phyloP scores from a whole-genome alignment of 2,329 filamentous ascomycete genomes.

The Alternaria tenuissima region DNA sequence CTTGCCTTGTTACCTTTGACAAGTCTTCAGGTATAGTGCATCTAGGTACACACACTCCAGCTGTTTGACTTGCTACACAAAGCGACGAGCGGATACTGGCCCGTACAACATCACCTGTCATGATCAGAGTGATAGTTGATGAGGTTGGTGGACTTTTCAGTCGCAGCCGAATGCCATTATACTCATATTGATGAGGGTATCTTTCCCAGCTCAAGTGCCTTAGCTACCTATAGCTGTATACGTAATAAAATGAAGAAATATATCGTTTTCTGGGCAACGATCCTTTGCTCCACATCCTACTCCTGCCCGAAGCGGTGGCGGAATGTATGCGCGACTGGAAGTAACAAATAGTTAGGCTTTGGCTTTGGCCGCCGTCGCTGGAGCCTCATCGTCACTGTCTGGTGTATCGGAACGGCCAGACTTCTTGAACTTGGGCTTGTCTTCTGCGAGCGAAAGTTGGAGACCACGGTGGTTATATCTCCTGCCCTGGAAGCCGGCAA shows the following conservation, averaged over 20 bases:
- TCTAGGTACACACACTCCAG: neutral
- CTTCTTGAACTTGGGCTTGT: constrained; percentile 45
- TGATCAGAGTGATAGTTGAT: neutral
- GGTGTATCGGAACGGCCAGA: constrained; percentile 26
- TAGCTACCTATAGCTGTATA: neutral
- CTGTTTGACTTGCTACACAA: neutral
- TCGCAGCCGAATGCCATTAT: neutral
- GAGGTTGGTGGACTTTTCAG: neutral
- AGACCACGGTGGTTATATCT: constrained; percentile 28
- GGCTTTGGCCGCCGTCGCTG: constrained; percentile 17
- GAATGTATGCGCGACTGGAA: neutral
- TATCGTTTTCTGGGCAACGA: neutral
- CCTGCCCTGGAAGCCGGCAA: constrained; percentile 28
- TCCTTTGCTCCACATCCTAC: neutral
- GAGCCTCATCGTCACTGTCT: constrained; percentile 40
- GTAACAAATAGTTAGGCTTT: neutral
- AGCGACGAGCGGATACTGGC: neutral
- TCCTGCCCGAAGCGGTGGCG: neutral
- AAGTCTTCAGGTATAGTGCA: neutral
- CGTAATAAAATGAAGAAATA: neutral
- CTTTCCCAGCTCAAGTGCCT: neutral
- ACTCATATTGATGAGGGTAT: constrained; percentile 11
- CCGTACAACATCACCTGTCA: neutral
- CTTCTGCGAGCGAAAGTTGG: constrained; percentile 34
- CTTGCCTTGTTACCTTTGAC: neutral